Conservation (phyloP, 1,139 yeast genomes). For the Fermentozyma sake region DNA sequence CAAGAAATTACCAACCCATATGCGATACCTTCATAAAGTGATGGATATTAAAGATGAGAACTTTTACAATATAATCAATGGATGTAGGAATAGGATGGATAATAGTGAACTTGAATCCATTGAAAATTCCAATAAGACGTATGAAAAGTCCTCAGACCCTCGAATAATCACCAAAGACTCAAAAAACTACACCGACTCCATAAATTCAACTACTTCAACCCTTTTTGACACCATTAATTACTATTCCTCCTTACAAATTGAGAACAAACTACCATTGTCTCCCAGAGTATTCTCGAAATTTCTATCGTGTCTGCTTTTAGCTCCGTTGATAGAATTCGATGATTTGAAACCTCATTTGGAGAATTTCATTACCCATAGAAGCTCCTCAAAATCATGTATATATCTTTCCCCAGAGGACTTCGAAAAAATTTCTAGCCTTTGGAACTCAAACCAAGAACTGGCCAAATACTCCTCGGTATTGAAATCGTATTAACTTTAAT, state of each 20-base stretch:
- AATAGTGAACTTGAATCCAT: too few species aligned
- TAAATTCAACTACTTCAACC: too few species aligned
- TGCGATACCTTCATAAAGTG: conserved; percentile 7
- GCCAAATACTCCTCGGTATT: too few species aligned
- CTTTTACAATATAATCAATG: conserved; percentile 14
- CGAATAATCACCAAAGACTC: too few species aligned
- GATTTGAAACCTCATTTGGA: conserved; percentile 1
- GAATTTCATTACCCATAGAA: conserved; percentile 1
- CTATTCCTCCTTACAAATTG: not conserved
- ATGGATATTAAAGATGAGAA: conserved; percentile 17
- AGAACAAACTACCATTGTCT: not conserved
- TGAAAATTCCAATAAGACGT: too few species aligned
- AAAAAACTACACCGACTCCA: too few species aligned
- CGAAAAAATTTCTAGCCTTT: too few species aligned
- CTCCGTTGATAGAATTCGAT: conserved; percentile 1
- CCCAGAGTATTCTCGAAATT: conserved; percentile 1
- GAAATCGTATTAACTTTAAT: too few species aligned
- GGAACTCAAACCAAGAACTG: too few species aligned
- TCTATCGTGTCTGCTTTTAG: conserved; percentile 1
- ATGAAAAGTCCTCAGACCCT: too few species aligned
- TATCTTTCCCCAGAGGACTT: too few species aligned
- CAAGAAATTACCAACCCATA: conserved; percentile 14
- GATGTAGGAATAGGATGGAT: not conserved
- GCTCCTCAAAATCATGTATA: conserved; percentile 2
- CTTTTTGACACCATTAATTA: conserved; percentile 1